These are phyloP conservation scores for Diospyros kaki DNA, from an alignment of 148 eudicot species.

Conservation along the genomic window DNA sequence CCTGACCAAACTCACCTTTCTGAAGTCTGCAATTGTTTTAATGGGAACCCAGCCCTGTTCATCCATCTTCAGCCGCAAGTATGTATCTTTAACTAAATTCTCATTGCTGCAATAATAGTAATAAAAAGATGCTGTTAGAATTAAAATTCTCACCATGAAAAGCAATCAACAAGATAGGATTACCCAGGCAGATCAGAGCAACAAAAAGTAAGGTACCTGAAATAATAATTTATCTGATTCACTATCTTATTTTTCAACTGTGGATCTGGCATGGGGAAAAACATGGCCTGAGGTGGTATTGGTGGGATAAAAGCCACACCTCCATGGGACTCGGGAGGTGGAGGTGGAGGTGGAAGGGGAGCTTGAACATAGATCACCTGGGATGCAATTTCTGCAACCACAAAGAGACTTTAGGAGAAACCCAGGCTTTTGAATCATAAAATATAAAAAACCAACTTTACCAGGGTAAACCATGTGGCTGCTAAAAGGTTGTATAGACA, in stretches of 20 bases:
- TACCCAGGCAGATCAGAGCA: background rate
- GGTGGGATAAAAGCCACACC: conserved; percentile 49
- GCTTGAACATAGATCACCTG: conserved; percentile 30
- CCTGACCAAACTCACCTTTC: conserved; percentile 45
- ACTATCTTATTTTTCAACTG: conserved; percentile 47
- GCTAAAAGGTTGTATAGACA: conserved; percentile 39
- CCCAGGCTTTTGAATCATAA: conserved; percentile 6
- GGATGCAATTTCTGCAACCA: conserved; percentile 46
- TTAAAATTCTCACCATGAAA: background rate
- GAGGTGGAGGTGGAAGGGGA: conserved; percentile 20
- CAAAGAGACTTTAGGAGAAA: conserved; percentile 8
- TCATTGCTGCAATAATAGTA: conserved; percentile 53
- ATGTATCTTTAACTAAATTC: conserved; percentile 71
- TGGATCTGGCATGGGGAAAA: conserved; percentile 40
- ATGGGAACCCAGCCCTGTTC: conserved; percentile 85
- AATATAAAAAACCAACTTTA: conserved; percentile 26
- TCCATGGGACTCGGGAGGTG: conserved; percentile 27
- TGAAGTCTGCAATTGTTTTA: conserved; percentile 63
- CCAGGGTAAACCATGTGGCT: conserved; percentile 63
- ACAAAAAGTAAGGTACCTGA: conserved; percentile 47
- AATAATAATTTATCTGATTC: conserved; percentile 80
- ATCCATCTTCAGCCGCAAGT: conserved; percentile 74
- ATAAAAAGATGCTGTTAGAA: background rate
- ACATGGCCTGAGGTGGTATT: conserved; percentile 31
- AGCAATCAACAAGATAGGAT: background rate